A percentile compares a stretch with the other conserved stretches of the same genome.
Evolutionary conservation across 192 early-diverging fungal species (phyloP).

Genomic region (Funneliformis geosporum): DNA sequence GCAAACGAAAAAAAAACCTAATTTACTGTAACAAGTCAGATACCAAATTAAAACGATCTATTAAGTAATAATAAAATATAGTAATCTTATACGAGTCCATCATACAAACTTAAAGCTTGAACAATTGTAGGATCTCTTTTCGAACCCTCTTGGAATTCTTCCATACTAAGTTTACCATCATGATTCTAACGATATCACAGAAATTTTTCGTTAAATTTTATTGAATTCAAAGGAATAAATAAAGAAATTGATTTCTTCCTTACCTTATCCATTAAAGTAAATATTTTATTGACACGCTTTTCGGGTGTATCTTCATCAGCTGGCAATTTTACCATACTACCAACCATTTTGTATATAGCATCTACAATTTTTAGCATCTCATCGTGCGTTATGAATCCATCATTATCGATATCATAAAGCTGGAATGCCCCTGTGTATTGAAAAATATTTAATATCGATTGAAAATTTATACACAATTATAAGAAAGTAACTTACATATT

Average conservation of each 20-base stretch:
- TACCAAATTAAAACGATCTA: constrained; percentile 17
- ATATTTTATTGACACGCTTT: constrained; percentile 90
- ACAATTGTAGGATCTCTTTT: constrained; percentile 86
- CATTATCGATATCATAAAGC: constrained; percentile 90
- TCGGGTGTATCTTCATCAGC: constrained; percentile 90
- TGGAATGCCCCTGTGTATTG: constrained; percentile 69
- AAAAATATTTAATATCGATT: not conserved
- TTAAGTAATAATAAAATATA: not conserved
- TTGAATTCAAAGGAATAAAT: not conserved
- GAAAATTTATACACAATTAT: not conserved
- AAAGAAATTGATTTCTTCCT: constrained; percentile 1
- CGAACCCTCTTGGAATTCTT: constrained; percentile 88
- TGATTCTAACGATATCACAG: constrained; percentile 51
- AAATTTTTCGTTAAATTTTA: not conserved
- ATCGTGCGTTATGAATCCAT: constrained; percentile 81
- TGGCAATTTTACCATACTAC: constrained; percentile 86
- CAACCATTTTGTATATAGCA: constrained; percentile 94
- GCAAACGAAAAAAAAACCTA: too few species aligned
- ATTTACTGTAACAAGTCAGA: not conserved
- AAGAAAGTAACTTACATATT: constrained; percentile 57
- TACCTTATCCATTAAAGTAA: constrained; percentile 82
- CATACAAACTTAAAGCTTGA: constrained; percentile 84
- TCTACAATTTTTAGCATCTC: constrained; percentile 94
- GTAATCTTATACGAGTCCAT: constrained; percentile 72
- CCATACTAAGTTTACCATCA: constrained; percentile 79